These are phyloP conservation scores for Castanospermum australe DNA, from an alignment of 306 rosid genomes.

Conservation along the genomic window DNA sequence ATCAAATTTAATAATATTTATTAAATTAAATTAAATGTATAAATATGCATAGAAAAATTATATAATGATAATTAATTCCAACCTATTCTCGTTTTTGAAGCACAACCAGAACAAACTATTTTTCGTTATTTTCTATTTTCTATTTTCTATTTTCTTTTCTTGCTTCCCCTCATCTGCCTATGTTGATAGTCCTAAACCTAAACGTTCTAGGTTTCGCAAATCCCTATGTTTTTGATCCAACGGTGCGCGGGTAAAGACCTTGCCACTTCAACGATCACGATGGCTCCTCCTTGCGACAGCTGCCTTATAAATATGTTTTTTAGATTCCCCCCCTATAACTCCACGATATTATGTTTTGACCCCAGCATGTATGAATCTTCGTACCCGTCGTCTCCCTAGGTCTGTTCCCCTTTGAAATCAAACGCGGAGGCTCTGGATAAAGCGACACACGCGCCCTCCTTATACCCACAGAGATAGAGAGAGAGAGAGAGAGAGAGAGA, in stretches of 20 bases:
- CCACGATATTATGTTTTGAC: background rate
- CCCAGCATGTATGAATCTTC: slow-evolving; percentile 11
- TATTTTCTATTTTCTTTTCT: background rate
- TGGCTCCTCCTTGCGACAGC: background rate
- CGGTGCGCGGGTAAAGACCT: background rate
- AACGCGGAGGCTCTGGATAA: slow-evolving; percentile 32
- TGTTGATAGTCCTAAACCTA: background rate
- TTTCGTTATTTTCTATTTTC: too few relatives aligned
- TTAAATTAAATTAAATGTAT: too few relatives aligned
- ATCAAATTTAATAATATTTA: too few relatives aligned
- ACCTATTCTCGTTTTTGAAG: too few relatives aligned
- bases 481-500: background rate
- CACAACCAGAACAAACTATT: too few relatives aligned
- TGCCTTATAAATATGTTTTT: background rate
- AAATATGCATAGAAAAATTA: too few relatives aligned
- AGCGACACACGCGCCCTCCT: slow-evolving; percentile 3
- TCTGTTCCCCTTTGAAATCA: slow-evolving; percentile 35
- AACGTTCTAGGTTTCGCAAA: background rate
- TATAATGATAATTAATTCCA: too few relatives aligned
- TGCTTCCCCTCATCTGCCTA: background rate
- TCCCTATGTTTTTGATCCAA: background rate
- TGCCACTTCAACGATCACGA: background rate
- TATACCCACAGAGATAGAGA: background rate
- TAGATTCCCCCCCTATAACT: background rate
- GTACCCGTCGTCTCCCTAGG: slow-evolving; percentile 31